phyloP scores from a whole-genome alignment of 768 basidiomycete genomes.

The Clathrus columnatus region DNA sequence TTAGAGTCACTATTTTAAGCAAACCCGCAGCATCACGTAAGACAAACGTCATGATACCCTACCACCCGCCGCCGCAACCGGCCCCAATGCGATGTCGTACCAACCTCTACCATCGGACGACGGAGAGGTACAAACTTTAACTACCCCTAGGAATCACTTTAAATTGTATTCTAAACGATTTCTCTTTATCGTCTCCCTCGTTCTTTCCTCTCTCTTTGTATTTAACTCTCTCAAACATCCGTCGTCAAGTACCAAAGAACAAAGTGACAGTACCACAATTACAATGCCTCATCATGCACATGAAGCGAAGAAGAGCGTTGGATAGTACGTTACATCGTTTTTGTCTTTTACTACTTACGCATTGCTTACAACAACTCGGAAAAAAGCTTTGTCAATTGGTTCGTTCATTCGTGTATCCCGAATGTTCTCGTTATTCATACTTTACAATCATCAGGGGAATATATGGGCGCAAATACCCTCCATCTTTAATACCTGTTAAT shows the following conservation, averaged over 20 bases:
- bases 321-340: constrained; percentile 1
- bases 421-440: background rate
- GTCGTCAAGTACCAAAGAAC: background rate
- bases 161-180: background rate
- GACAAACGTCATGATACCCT: background rate
- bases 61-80: background rate
- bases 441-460: constrained; percentile 59
- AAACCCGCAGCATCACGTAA: too few relatives aligned
- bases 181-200: background rate
- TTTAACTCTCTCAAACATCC: background rate
- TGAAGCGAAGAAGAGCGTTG: background rate
- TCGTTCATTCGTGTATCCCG: background rate
- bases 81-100: background rate
- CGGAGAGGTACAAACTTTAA: background rate
- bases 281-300: background rate
- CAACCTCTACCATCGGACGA: background rate
- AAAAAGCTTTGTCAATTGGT: constrained; percentile 12
- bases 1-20: background rate
- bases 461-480: constrained; percentile 88
- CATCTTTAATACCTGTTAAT: constrained; percentile 69
- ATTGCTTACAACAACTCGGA: background rate
- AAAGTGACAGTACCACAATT: background rate
- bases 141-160: background rate
- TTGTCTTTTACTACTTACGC: background rate
- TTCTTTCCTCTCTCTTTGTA: background rate